phyloP scores from a whole-genome alignment of 2,329 filamentous ascomycete species.

The Pyrenophora seminiperda region DNA sequence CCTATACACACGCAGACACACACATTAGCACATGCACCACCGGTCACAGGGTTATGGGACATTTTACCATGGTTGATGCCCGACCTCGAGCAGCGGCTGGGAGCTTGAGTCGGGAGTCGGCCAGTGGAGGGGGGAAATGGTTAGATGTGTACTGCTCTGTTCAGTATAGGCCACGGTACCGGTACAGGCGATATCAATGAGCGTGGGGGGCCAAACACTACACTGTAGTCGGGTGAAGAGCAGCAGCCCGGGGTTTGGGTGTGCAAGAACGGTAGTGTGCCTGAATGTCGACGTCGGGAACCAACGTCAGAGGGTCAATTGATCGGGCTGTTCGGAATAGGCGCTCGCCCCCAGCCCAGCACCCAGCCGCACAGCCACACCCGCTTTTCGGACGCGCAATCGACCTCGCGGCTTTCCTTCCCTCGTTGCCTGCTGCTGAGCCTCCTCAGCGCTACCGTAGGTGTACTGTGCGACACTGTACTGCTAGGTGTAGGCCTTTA shows the following conservation, averaged over 20 bases:
- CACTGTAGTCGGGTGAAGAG: constrained; percentile 6
- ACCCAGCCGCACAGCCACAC: constrained; percentile 22
- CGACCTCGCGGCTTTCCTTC: constrained; percentile 2
- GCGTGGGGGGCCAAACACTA: constrained; percentile 7
- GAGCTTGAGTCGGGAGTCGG: constrained; percentile 16
- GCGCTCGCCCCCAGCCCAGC: constrained; percentile 6
- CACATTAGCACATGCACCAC: constrained; percentile 25
- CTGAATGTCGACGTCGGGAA: constrained; percentile 5
- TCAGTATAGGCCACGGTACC: constrained; percentile 1
- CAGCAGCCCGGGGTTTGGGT: constrained; percentile 13
- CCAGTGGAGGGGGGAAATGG: constrained; percentile 4
- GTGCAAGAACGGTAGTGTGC: constrained; percentile 12
- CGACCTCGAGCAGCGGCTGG: constrained; percentile 32
- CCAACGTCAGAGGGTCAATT: constrained; percentile 15
- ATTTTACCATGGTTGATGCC: constrained; percentile 46
- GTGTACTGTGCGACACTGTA: too few species aligned
- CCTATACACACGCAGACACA: constrained; percentile 50
- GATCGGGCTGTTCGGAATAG: constrained; percentile 14
- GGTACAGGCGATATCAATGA: constrained; percentile 2
- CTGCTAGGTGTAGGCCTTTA: too few species aligned
- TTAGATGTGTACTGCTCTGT: constrained; percentile 13
- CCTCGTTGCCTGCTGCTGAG: constrained; percentile 6
- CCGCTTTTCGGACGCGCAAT: constrained; percentile 11
- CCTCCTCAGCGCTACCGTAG: neutral
- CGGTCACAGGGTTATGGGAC: constrained; percentile 5